Percentiles rank a stretch among this genome's conserved stretches.
Conservation (phyloP, 179 eudicot genomes). For the Drosera spatulata region DNA sequence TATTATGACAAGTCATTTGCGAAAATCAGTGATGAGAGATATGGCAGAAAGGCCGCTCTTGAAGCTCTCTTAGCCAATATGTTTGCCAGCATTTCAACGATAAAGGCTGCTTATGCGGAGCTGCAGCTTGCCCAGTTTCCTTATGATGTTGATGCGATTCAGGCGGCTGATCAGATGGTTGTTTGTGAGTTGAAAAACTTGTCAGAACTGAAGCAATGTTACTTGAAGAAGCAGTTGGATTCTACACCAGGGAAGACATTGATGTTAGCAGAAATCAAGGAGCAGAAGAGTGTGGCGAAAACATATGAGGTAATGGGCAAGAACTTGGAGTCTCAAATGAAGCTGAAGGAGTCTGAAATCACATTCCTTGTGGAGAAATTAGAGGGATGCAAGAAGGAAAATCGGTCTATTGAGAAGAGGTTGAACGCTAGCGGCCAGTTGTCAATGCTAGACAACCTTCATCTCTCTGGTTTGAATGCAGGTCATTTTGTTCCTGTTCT, state of each 20-base stretch:
- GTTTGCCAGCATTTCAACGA: conserved; percentile 38
- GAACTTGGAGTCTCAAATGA: conserved; percentile 31
- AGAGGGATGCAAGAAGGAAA: conserved; percentile 30
- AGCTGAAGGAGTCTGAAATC: conserved; percentile 32
- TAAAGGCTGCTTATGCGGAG: conserved; percentile 42
- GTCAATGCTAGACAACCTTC: conserved; percentile 33
- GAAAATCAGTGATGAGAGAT: conserved; percentile 18
- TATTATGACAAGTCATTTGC: conserved; percentile 13
- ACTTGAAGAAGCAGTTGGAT: conserved; percentile 32
- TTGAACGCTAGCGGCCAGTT: conserved; percentile 32
- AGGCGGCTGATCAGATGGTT: conserved; percentile 30
- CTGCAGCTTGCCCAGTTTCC: conserved; percentile 38
- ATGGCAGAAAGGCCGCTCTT: conserved; percentile 11
- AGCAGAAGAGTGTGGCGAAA: conserved; percentile 28
- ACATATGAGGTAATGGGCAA: conserved; percentile 30
- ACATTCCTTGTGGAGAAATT: conserved; percentile 29
- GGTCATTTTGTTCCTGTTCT: conserved; percentile 28
- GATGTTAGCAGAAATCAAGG: conserved; percentile 26
- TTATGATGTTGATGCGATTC: conserved; percentile 35
- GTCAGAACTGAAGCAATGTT: conserved; percentile 35
- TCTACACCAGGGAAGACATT: conserved; percentile 22
- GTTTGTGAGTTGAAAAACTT: conserved; percentile 25
- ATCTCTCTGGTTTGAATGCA: conserved; percentile 31
- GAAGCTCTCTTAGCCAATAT: conserved; percentile 36
- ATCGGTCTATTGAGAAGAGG: conserved; percentile 26